These are phyloP conservation scores for Boeremia exigua DNA, from an alignment of 2,329 filamentous ascomycete genomes.

Conservation along the genomic window DNA sequence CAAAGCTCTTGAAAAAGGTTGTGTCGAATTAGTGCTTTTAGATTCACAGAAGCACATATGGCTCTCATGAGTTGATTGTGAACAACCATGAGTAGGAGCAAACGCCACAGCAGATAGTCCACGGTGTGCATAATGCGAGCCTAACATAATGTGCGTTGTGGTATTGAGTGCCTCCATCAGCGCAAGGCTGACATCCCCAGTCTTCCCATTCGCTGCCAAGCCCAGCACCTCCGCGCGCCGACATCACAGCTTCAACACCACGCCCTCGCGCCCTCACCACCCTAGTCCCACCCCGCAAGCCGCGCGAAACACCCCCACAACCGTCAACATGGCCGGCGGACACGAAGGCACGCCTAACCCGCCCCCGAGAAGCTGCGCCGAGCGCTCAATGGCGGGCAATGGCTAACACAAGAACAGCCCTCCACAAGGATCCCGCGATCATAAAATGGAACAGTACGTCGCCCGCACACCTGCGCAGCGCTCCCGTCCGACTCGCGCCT, in stretches of 20 bases:
- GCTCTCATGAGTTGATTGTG: no score
- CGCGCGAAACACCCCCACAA: constrained; percentile 17
- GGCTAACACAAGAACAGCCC: constrained; percentile 47
- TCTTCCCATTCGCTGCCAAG: constrained; percentile 24
- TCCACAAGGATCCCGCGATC: constrained; percentile 62
- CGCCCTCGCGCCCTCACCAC: constrained; percentile 14
- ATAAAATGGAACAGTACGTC: constrained; percentile 60
- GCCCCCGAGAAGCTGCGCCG: not conserved
- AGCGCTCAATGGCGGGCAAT: constrained; percentile 21
- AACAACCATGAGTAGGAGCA: no score
- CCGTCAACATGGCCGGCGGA: constrained; percentile 38
- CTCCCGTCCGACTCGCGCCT: not conserved
- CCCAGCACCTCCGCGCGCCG: constrained; percentile 21
- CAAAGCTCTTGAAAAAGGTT: no score
- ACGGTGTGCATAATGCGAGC: no score
- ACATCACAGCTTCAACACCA: constrained; percentile 27
- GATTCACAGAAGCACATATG: no score
- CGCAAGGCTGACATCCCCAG: constrained; percentile 9
- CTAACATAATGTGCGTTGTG: no score
- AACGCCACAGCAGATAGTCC: no score
- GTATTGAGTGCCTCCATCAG: not conserved
- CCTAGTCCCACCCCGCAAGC: constrained; percentile 23
- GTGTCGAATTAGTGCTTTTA: no score
- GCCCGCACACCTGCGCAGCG: constrained; percentile 44
- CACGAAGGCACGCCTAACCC: constrained; percentile 25